Evolutionary conservation across 495 filamentous ascomycete genomes (phyloP), one percentile per base, ranked within the genome.

Genomic region (Tetracladium marchalianum): DNA sequence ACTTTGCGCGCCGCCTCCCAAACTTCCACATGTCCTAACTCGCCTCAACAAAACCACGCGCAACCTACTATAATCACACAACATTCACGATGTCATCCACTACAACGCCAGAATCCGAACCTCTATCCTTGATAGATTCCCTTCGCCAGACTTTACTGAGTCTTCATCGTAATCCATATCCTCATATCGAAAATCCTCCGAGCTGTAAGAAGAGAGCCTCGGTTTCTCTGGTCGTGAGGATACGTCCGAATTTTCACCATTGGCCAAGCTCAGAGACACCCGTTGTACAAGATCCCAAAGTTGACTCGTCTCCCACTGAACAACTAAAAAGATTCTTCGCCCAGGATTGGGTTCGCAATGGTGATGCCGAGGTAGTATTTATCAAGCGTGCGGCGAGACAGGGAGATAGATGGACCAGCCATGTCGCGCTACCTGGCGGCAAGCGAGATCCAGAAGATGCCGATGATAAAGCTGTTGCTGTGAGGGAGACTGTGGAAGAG

Each of bases 401-500:
- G 16, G 82, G 82, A 5, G 85, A 90, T 61, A 69, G 82, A 41
- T 90, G 85, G 85, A 84, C 76, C 0, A 75, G 80, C 35, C 83
- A 88, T 69, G 76, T 86, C 43, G 85, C 84, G 0, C 63, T 88
- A 4, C 85, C 85, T 0, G 85, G 85, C 17, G 85, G 85, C 4
- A 82, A 79, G 53, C 63, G 79, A 53, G 85, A 90, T 50, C 75
- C 77, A 0, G 75, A 75, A 41, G 85, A 90, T 68, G 70, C 53
- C 27, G 67, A 78, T 55, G 85, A 88, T 57, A 60, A 67, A 49
- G 74, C 72, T 17, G 75, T 80, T 15, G 84, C 84, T 11, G 67
- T 85, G 31, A 66, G 85, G 44, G 85, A 90, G 55, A 76, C 81
- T 3, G 61, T 62, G 41, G 85, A 90, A 58, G 85, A 90, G 54